Base-by-base conservation (phyloP, 495 filamentous ascomycete species). In the Articulospora tetracladia region DNA sequence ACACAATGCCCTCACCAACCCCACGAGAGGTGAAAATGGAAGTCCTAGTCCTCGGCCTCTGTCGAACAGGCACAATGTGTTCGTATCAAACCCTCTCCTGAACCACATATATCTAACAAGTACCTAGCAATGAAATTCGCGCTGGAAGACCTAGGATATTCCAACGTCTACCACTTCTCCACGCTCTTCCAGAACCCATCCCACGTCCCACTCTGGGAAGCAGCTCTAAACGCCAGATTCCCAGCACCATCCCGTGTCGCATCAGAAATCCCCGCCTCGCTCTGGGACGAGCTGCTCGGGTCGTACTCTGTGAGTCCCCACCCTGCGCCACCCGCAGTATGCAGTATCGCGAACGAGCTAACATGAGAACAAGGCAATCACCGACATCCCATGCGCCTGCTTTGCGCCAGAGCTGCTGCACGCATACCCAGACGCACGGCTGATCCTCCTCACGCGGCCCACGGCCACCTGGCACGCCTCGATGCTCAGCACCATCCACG, bases 391-490 rank as follows among this genome's bases (percentile, higher is more conserved):
- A 1, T 56, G 54, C 25, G 54, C 61, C 8, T 52, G 69, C 1
- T 81, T 80, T 26, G 74, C 73, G 1, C 24, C 62, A 0, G 74
- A 79, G 39, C 58, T 79, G 13, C 70, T 81, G 15, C 61, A 56
- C 1, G 73, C 76, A 8, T 82, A 82, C 51, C 78, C 78, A 0
- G 65, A 79, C 13, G 75, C 72, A 7, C 72, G 76, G 53, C 74
- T 80, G 36, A 69, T 81, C 25, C 58, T 81, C 3, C 76, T 76
- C 36, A 68, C 61, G 27, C 66, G 72, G 13, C 24, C 66, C 15
- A 36, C 70, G 1, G 74, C 77, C 1, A 66, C 61, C 7, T 84
- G 81, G 81, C 61, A 70, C 27, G 67, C 59, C 53, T 68, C 64
- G 28, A 25, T 32, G 17, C 47, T 51, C n/a, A 49, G 25, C 25